These are phyloP conservation scores for Acorus calamus DNA, from an alignment of 106 monocot genomes.

Conservation along the genomic window DNA sequence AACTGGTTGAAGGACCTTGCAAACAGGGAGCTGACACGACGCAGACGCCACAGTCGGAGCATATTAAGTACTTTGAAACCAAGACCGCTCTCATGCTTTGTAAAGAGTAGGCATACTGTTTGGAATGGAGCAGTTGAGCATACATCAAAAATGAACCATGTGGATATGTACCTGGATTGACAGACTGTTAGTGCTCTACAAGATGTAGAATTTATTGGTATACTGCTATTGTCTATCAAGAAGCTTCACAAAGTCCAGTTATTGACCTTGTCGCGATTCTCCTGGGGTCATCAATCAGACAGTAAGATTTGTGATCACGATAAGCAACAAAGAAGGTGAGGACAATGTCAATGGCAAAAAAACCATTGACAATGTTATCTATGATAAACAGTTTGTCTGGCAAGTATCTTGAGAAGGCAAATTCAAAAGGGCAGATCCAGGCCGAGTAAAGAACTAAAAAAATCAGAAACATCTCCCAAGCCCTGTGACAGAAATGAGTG, in stretches of 20 bases:
- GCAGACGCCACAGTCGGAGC: constrained; percentile 63
- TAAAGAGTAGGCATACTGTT: constrained; percentile 41
- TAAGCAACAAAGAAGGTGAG: constrained; percentile 72
- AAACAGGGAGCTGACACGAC: constrained; percentile 55
- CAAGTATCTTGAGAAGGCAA: constrained; percentile 50
- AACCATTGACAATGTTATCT: constrained; percentile 47
- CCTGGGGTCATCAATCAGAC: constrained; percentile 46
- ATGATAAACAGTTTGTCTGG: constrained; percentile 21
- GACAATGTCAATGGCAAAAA: constrained; percentile 56
- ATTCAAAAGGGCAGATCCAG: constrained; percentile 70
- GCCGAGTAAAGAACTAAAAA: constrained; percentile 56
- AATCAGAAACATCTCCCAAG: constrained; percentile 59
- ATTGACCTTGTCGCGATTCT: constrained; percentile 52
- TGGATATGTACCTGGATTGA: constrained; percentile 42
- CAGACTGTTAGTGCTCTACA: too few relatives aligned
- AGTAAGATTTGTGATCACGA: constrained; percentile 34
- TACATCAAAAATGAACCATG: constrained; percentile 66
- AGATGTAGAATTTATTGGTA: background rate
- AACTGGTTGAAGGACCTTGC: constrained; percentile 26
- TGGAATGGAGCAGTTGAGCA: constrained; percentile 60
- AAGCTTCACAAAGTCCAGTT: background rate
- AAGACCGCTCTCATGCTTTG: constrained; percentile 15
- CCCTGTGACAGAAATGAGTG: constrained; percentile 17
- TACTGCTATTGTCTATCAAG: background rate
- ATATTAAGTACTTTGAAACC: constrained; percentile 49